Percentiles rank a stretch among this genome's conserved stretches.
Evolutionary conservation across 108 stramenopile species (phyloP).

Genomic region (Stephanodiscus minutulus): DNA sequence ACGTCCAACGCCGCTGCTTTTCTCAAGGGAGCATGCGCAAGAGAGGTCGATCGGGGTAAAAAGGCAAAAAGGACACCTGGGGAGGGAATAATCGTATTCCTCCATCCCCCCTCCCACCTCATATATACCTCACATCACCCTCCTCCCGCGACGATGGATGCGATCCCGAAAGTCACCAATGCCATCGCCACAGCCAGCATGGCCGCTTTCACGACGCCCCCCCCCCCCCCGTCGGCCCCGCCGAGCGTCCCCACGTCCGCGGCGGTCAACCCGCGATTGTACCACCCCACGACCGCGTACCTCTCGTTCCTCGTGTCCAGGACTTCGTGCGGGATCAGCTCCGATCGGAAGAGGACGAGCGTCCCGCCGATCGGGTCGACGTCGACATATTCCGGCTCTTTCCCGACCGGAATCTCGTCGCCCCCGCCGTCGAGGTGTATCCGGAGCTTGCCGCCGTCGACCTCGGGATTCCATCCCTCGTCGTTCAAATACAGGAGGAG

Average conservation of each 20-base stretch:
- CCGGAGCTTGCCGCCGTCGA: conserved; percentile 69
- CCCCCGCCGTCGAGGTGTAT: conserved; percentile 72
- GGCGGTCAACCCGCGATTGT: conserved; percentile 51
- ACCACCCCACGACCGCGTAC: conserved; percentile 83
- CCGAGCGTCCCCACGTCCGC: conserved; percentile 55
- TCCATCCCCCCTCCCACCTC: too few species aligned
- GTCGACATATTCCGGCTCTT: conserved; percentile 59
- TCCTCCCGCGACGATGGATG: too few species aligned
- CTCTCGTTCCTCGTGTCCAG: conserved; percentile 68
- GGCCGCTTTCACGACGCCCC: conserved; percentile 28
- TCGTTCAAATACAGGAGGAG: conserved; percentile 72
- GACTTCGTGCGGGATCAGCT: conserved; percentile 78
- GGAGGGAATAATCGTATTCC: too few species aligned
- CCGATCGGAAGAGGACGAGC: conserved; percentile 71
- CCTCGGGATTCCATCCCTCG: conserved; percentile 38
- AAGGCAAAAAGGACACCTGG: too few species aligned
- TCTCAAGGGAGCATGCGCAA: too few species aligned
- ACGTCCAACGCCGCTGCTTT: too few species aligned
- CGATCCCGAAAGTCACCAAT: conserved; percentile 33
- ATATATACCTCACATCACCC: too few species aligned
- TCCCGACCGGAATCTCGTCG: conserved; percentile 48
- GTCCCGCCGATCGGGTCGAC: conserved; percentile 71
- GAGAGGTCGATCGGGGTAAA: too few species aligned
- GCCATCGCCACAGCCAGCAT: conserved; percentile 53
- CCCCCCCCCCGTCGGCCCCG: conserved; percentile 31